phyloP scores from a whole-genome alignment of 2,329 filamentous ascomycete genomes.

The Verticillium nubilum region DNA sequence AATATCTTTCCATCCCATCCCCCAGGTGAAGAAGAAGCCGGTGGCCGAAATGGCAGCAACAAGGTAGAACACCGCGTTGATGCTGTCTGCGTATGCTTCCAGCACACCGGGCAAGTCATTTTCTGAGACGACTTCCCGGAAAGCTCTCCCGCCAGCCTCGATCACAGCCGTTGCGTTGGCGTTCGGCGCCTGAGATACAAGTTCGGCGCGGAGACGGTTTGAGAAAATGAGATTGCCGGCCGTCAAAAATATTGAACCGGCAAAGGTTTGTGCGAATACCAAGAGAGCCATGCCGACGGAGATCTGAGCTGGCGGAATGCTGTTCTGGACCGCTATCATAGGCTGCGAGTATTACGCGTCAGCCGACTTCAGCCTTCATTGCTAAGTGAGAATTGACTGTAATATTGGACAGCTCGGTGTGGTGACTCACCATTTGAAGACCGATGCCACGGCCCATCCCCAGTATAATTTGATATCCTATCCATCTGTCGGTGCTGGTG shows the following conservation, averaged over 20 bases:
- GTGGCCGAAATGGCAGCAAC: slow-evolving; percentile 22
- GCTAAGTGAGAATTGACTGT: slow-evolving; percentile 33
- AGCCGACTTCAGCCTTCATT: slow-evolving; percentile 29
- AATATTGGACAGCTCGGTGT: too few relatives aligned
- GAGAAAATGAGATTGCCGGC: slow-evolving; percentile 16
- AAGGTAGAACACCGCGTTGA: slow-evolving; percentile 22
- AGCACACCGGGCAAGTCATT: slow-evolving; percentile 28
- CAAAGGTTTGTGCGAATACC: slow-evolving; percentile 35
- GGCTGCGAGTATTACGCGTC: slow-evolving; percentile 26
- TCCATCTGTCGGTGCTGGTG: slow-evolving; percentile 17
- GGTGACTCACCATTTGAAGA: slow-evolving; percentile 42
- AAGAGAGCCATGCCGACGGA: slow-evolving; percentile 22
- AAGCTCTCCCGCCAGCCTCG: slow-evolving; percentile 34
- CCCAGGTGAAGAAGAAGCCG: slow-evolving; percentile 30
- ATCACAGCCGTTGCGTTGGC: slow-evolving; percentile 26
- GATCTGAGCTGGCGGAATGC: slow-evolving; percentile 15
- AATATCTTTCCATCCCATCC: slow-evolving; percentile 41
- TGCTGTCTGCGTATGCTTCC: slow-evolving; percentile 31
- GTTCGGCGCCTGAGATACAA: slow-evolving; percentile 18
- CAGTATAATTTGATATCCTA: not conserved
- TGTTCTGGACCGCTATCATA: slow-evolving; percentile 22
- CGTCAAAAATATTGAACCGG: slow-evolving; percentile 41
- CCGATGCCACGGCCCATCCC: not conserved
- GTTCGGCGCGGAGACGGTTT: not conserved
- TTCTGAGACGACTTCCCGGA: slow-evolving; percentile 24